Base-by-base conservation (phyloP, 306 rosid genomes). In the Casuarina glauca region DNA sequence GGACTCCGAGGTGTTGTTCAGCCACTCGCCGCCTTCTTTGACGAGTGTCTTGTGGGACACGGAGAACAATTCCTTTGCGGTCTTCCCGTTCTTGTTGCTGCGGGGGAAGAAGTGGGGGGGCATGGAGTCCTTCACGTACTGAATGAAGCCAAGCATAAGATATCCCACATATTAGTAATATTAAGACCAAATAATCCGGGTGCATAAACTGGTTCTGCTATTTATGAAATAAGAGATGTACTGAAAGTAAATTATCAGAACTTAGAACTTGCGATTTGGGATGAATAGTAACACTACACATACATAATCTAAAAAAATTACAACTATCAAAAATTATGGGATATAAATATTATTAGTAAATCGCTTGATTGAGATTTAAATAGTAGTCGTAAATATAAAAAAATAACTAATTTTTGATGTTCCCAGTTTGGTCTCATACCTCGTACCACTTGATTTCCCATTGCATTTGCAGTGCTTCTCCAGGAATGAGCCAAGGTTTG, bases 401-500 rank as follows among this genome's bases (percentile, higher is more conserved):
- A 26, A 26, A 26, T 26, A 26, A 26, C 32, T 26, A 72, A 9
- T 19, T 26, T 26, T 26, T 26, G 32, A 26, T 26, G 32, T 26
- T 26, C 32, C 32, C 32, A 26, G 32, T 26, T 26, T 16, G 42
- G 1, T 1, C 1, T 20, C 12, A 19, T 74, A 90, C 96, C 85
- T 63, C 46, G 16, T 63, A 39, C 70, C 70, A 63, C n/a, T 63
- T 63, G 70, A 36, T 35, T 62, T 62, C 69, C 69, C 69, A 62
- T 36, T 62, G 69, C 69, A 62, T 62, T 62, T 62, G 9, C n/a
- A 41, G 16, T 2, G 44, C 19, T 6, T n/a, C 70, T 36, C 91
- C 93, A 0, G 93, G 84, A 71, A 87, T 79, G 50, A 76, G 89
- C 90, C 93, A 89, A 13, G 96, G 92, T 48, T 69, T 80, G 61